Evolutionary conservation across 352 stramenopile genomes (phyloP), one percentile per base, ranked within the genome.

Genomic region (Phytopythium cucurbitacearum): DNA sequence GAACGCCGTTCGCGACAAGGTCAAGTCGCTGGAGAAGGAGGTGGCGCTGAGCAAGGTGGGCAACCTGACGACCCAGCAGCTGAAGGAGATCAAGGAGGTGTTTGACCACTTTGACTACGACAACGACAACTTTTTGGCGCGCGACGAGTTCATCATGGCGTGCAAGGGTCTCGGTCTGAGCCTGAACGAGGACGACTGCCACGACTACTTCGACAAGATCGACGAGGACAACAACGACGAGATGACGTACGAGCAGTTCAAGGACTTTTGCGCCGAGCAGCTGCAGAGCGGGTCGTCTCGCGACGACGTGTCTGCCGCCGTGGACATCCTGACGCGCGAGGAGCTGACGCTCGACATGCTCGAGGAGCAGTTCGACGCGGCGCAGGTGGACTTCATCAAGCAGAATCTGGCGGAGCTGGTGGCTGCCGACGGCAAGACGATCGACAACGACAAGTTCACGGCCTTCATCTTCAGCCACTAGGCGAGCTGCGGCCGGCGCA

Each of bases 71-170:
- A 56, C 85, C 4, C 62, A 92, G 54, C 87, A 97, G 66, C 70
- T 89, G 42, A 79, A 75, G 54, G 88, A 97, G 57, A 94, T 96
- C 52, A 81, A 89, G 51, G 88, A 97, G 57, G 87, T 95, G 34
- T 97, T 97, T 40, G 78, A 94, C 50, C 81, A 94, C 65, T 97
- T 97, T 49, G 88, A 97, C 51, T 59, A 91, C 40, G 85, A 97
- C 54, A 79, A 94, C 40, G 85, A 94, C 51, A 80, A 85, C 50
- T 81, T 90, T 33, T 65, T 97, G 10, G 83, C 81, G 32, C 84
- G 89, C 28, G 83, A 93, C 21, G 88, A 97, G 61, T 95, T 97
- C 42, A 94, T 92, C 65, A 95, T 95, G 79, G 88, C 85, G 11
- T 95, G 86, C 71, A 94, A 94, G 62, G 88, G 77, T 41, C 78